These are phyloP conservation scores for Picochlorum sp. DNA, from an alignment of 139 green algal genomes.

Conservation along the genomic window DNA sequence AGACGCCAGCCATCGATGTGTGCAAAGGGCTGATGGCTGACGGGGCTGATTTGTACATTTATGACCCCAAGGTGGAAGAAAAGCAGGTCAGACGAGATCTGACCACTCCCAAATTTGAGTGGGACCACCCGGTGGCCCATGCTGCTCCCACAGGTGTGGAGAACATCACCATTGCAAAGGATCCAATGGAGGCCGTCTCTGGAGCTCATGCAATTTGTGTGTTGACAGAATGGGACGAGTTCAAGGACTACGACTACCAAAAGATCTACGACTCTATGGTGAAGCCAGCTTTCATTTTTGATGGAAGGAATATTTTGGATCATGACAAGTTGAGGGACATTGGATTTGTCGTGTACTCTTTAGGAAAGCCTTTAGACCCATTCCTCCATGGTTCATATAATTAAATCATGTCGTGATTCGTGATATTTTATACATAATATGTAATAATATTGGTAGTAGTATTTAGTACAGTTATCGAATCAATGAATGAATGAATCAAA, in stretches of 20 bases:
- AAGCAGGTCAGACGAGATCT: slow-evolving; percentile 82
- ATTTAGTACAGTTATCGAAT: too few relatives aligned
- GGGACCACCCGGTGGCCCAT: slow-evolving; percentile 73
- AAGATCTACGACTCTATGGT: slow-evolving; percentile 78
- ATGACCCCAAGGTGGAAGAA: slow-evolving; percentile 83
- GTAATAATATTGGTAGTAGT: too few relatives aligned
- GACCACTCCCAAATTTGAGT: slow-evolving; percentile 78
- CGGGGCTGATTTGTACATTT: slow-evolving; percentile 65
- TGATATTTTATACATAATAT: too few relatives aligned
- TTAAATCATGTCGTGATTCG: neutral
- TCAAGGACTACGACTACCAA: slow-evolving; percentile 77
- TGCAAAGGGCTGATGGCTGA: slow-evolving; percentile 55
- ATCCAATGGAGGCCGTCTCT: slow-evolving; percentile 55
- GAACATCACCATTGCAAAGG: slow-evolving; percentile 37
- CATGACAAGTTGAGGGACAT: slow-evolving; percentile 78
- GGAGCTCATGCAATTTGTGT: slow-evolving; percentile 81
- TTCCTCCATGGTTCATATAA: slow-evolving; percentile 74
- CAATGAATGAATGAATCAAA: too few relatives aligned
- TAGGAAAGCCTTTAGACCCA: slow-evolving; percentile 97
- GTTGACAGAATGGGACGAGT: slow-evolving; percentile 98
- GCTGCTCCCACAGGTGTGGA: slow-evolving; percentile 29
- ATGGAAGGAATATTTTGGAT: slow-evolving; percentile 94
- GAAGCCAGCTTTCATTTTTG: slow-evolving; percentile 99
- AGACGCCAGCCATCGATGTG: slow-evolving; percentile 98
- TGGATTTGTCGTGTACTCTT: slow-evolving; percentile 95